Evolutionary conservation across 805 yeast genomes (phyloP).

Genomic region (Saccharomyces mikatae): DNA sequence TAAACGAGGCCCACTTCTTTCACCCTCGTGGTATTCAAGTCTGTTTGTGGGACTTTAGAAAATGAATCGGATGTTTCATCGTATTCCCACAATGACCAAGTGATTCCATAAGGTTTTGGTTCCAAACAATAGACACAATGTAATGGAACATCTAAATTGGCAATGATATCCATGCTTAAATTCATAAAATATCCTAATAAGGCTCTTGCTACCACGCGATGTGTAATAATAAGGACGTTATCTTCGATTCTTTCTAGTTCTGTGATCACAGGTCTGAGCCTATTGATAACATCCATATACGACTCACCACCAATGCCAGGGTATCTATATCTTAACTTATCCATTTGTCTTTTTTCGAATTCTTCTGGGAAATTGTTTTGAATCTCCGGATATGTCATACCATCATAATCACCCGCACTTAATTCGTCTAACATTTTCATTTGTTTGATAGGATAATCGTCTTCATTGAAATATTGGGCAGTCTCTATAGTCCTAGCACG

Average conservation of each 20-base stretch:
- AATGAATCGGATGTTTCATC: constrained; percentile 75
- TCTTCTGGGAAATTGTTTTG: constrained; percentile 66
- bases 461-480: constrained; percentile 67
- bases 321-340: constrained; percentile 79
- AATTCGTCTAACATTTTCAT: constrained; percentile 90
- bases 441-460: constrained; percentile 66
- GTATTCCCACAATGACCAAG: constrained; percentile 83
- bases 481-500: constrained; percentile 71
- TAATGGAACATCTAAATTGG: constrained; percentile 86
- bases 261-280: constrained; percentile 81
- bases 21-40: constrained; percentile 42
- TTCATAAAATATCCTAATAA: constrained; percentile 84
- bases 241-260: constrained; percentile 90
- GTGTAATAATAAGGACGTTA: constrained; percentile 75
- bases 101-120: constrained; percentile 92
- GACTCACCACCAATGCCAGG: constrained; percentile 98
- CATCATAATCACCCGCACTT: constrained; percentile 89
- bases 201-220: constrained; percentile 84
- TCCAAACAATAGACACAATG: constrained; percentile 87
- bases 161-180: constrained; percentile 67
- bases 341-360: constrained; percentile 62
- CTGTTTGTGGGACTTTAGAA: constrained; percentile 45
- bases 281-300: constrained; percentile 83
- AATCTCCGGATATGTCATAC: constrained; percentile 85
- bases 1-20: constrained; percentile 64